Percentiles rank a stretch among this genome's conserved stretches.
Evolutionary conservation across 176 grass and related monocot genomes (phyloP).

Genomic region (Paspalum notatum): DNA sequence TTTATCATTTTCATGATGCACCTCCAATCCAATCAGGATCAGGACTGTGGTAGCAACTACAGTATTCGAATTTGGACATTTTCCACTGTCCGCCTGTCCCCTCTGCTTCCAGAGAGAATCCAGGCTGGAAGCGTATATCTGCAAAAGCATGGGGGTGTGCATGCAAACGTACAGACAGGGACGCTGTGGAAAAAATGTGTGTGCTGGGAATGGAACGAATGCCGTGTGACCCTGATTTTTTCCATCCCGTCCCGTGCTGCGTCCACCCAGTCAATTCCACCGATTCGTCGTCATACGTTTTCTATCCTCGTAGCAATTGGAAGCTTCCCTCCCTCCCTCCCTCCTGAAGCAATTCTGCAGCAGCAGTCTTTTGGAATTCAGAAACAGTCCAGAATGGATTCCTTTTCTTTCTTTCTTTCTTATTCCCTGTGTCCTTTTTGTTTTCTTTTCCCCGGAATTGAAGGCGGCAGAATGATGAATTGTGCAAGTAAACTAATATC

Average conservation of each 20-base stretch:
- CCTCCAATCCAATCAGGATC: not conserved
- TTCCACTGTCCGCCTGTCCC: not conserved
- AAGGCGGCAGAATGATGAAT: not conserved
- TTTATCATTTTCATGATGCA: not conserved
- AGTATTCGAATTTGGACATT: not conserved
- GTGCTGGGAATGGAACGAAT: conserved; percentile 18
- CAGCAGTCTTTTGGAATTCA: not conserved
- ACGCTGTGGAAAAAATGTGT: conserved; percentile 27
- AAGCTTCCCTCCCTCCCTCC: conserved; percentile 27
- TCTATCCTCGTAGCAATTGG: conserved; percentile 20
- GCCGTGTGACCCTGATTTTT: conserved; percentile 34
- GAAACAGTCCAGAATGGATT: conserved; percentile 1
- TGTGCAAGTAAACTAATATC: not conserved
- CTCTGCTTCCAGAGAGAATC: conserved; percentile 24
- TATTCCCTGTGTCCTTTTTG: too few species aligned
- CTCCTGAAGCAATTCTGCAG: not conserved
- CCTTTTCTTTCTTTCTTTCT: too few species aligned
- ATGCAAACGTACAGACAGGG: conserved; percentile 35
- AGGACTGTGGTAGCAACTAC: not conserved
- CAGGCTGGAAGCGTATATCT: not conserved
- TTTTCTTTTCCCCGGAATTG: not conserved
- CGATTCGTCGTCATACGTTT: not conserved
- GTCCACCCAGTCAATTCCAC: conserved; percentile 31
- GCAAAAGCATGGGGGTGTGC: conserved; percentile 1
- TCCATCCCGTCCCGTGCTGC: conserved; percentile 2